phyloP scores from a whole-genome alignment of 2,329 filamentous ascomycete species.

The Sporothrix inflata region DNA sequence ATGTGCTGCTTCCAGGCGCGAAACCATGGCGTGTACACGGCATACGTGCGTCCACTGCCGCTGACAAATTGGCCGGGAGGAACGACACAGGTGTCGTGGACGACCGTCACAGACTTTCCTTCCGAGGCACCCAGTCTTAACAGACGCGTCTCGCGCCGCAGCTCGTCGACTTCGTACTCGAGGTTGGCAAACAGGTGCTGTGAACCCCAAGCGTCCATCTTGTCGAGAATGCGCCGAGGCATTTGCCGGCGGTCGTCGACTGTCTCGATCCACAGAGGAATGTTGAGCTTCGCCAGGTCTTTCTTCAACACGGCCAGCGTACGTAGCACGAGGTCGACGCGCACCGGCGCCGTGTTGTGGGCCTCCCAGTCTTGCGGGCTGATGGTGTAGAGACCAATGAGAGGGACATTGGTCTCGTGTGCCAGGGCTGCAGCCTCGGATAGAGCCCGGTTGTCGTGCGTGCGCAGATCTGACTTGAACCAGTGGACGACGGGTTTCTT shows the following conservation, averaged over 20 bases:
- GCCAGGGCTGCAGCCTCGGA: constrained; percentile 64
- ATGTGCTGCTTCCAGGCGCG: constrained; percentile 74
- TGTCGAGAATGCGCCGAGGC: constrained; percentile 62
- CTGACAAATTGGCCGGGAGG: constrained; percentile 69
- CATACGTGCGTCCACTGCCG: constrained; percentile 75
- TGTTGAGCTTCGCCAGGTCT: constrained; percentile 71
- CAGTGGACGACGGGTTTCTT: constrained; percentile 72
- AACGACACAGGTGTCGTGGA: constrained; percentile 83
- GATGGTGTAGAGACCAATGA: constrained; percentile 77
- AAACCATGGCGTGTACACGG: constrained; percentile 85
- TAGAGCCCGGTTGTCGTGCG: constrained; percentile 73
- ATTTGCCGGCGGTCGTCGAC: constrained; percentile 65
- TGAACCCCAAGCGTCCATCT: constrained; percentile 72
- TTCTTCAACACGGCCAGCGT: constrained; percentile 66
- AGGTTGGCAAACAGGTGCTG: constrained; percentile 80
- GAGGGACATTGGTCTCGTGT: constrained; percentile 52
- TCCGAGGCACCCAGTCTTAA: constrained; percentile 62
- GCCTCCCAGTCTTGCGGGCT: constrained; percentile 85
- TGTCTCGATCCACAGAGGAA: constrained; percentile 77
- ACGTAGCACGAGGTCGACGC: constrained; percentile 81
- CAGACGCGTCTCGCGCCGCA: constrained; percentile 73
- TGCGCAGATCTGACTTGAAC: constrained; percentile 84
- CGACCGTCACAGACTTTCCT: constrained; percentile 69
- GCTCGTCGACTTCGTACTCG: constrained; percentile 90
- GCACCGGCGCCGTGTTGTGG: constrained; percentile 71